These are phyloP conservation scores for Phytophthora crassamura DNA, from an alignment of 352 stramenopile species.

Conservation along the genomic window DNA sequence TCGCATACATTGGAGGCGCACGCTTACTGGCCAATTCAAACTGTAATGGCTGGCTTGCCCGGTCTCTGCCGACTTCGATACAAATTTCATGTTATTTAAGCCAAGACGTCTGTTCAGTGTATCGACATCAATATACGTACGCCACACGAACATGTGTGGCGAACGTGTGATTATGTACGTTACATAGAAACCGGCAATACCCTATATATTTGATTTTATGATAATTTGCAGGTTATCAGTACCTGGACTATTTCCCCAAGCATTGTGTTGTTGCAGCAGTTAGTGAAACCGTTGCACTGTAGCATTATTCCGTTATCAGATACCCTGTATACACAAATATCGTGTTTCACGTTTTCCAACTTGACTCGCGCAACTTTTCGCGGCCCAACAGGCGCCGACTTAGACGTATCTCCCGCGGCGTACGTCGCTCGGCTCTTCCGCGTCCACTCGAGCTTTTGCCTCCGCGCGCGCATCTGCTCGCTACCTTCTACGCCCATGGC, in stretches of 20 bases:
- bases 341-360: neutral
- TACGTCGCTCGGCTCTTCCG: neutral
- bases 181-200: no score
- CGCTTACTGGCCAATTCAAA: conserved; percentile 24
- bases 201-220: no score
- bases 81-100: neutral
- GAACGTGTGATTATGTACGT: no score
- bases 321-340: no score
- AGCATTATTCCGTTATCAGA: no score
- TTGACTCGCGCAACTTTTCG: neutral
- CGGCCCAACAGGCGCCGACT: neutral
- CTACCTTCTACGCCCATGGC: conserved; percentile 26
- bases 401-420: conserved; percentile 15
- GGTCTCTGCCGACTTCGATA: conserved; percentile 19
- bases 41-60: conserved; percentile 18
- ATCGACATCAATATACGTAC: no score
- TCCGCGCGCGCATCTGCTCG: neutral
- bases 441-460: conserved; percentile 4
- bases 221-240: no score
- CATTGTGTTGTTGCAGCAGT: no score
- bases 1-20: conserved; percentile 12
- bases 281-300: no score
- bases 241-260: no score
- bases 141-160: no score
- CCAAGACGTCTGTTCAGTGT: no score